Evolutionary conservation across 768 basidiomycete species (phyloP), one percentile per base, ranked within the genome.

Genomic region (Lyophyllum shimeji): DNA sequence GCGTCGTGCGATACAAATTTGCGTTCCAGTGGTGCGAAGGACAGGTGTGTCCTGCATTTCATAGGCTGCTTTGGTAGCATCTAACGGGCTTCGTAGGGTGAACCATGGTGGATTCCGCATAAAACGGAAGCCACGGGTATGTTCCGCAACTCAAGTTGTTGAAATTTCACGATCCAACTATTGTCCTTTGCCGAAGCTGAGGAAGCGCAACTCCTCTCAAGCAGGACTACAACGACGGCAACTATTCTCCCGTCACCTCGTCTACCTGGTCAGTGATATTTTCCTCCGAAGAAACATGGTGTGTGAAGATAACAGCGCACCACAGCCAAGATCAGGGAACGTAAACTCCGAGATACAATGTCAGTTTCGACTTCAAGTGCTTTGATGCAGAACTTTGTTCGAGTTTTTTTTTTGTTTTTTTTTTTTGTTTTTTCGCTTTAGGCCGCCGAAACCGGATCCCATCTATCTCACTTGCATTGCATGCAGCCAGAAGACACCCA

Each of bases 21-120:
- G 85, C 86, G 4, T 93, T 93, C 60, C 86, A 87, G 61, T 93
- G 90, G 90, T 90, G 89, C 59, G 81, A 85, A 57, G 80, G 76
- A 42, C 91, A 93, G 73, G 89, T 69, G 60, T 50, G 62, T 20
- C 34, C 47, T 13, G 27, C 27, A 34, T 23, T 52, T 24, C 34
- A 31, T 17, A 18, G 46, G 43, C 45, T 40, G 44, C 17, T 39
- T 12, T 25, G 29, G 9, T 29, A 2, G 33, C 18, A 43, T 44
- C 18, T 34, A 21, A 55, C 21, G 18, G 13, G 46, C 11, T n/a
- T 17, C 6, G 15, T 42, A 81, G 79, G 80, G 78, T 11, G 62
- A 68, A 20, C 80, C 80, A 23, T 82, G 79, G 81, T 82, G 81
- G 80, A 55, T 64, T 24, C 45, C 58, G 8, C 31, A 56, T 40